A percentile compares a stretch with the other conserved stretches of the same genome.
phyloP scores from a whole-genome alignment of 1,284 basidiomycete species.

The Cerrena zonata region DNA sequence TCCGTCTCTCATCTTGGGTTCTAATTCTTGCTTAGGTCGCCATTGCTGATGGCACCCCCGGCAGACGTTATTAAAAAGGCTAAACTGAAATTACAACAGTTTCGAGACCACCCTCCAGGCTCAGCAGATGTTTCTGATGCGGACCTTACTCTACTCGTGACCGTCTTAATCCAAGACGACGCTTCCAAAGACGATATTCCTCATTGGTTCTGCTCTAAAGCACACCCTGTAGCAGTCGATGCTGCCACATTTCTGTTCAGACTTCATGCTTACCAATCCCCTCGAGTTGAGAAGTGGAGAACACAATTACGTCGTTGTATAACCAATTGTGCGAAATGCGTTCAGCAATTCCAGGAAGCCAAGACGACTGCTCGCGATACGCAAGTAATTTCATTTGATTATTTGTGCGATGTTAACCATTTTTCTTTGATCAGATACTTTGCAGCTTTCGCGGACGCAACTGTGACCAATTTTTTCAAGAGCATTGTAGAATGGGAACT shows the following conservation, averaged over 20 bases:
- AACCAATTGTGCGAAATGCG: constrained; percentile 59
- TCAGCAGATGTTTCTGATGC: constrained; percentile 31
- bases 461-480: constrained; percentile 54
- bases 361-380: constrained; percentile 58
- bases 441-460: constrained; percentile 47
- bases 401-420: neutral
- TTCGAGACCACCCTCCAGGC: constrained; percentile 5
- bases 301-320: constrained; percentile 51
- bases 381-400: constrained; percentile 42
- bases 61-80: too few species aligned
- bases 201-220: constrained; percentile 72
- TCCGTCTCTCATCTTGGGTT: too few species aligned
- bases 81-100: too few species aligned
- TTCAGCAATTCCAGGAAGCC: constrained; percentile 56
- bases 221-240: constrained; percentile 44
- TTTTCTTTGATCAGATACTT: constrained; percentile 57
- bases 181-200: constrained; percentile 33
- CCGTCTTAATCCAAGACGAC: constrained; percentile 47
- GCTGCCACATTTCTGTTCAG: constrained; percentile 76
- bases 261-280: constrained; percentile 70
- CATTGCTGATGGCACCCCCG: too few species aligned
- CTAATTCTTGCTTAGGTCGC: too few species aligned
- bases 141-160: constrained; percentile 49
- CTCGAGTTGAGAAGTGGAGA: constrained; percentile 60
- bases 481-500: constrained; percentile 69